A percentile compares a stretch with the other conserved stretches of the same genome.
Evolutionary conservation across 164 flowering plant species (phyloP).

Genomic region (Annona cherimola): DNA sequence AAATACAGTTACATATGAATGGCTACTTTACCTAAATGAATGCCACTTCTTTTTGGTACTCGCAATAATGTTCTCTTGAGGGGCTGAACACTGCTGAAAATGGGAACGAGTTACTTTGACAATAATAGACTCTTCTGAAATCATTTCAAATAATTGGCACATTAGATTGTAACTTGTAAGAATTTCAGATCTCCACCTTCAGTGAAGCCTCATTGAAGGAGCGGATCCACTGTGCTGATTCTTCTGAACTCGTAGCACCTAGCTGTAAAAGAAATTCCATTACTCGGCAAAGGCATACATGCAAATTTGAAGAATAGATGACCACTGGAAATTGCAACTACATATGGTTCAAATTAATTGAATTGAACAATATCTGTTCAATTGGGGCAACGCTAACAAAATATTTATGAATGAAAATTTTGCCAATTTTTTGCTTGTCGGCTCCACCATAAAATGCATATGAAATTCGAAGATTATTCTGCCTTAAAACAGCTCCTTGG

Average conservation of each 20-base stretch:
- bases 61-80: slow-evolving; percentile 20
- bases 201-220: slow-evolving; percentile 56
- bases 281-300: not conserved
- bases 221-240: slow-evolving; percentile 83
- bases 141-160: too few relatives aligned
- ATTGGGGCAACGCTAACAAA: not conserved
- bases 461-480: not conserved
- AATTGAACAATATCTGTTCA: too few relatives aligned
- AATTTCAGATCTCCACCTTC: slow-evolving; percentile 36
- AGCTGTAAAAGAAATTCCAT: slow-evolving; percentile 36
- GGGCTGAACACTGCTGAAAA: slow-evolving; percentile 38
- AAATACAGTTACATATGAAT: not conserved
- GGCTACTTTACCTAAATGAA: slow-evolving; percentile 45
- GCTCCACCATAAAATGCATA: not conserved
- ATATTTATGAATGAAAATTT: not conserved
- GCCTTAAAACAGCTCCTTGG: too few relatives aligned
- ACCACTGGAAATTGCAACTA: not conserved
- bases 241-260: slow-evolving; percentile 85
- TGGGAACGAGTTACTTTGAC: slow-evolving; percentile 4
- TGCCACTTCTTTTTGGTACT: slow-evolving; percentile 46
- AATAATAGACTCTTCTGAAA: not conserved
- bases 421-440: not conserved
- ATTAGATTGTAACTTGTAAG: not conserved
- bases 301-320: not conserved
- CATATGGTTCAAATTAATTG: not conserved